Evolutionary conservation across 164 flowering plant genomes (phyloP).

Genomic region (Magnolia officinalis): DNA sequence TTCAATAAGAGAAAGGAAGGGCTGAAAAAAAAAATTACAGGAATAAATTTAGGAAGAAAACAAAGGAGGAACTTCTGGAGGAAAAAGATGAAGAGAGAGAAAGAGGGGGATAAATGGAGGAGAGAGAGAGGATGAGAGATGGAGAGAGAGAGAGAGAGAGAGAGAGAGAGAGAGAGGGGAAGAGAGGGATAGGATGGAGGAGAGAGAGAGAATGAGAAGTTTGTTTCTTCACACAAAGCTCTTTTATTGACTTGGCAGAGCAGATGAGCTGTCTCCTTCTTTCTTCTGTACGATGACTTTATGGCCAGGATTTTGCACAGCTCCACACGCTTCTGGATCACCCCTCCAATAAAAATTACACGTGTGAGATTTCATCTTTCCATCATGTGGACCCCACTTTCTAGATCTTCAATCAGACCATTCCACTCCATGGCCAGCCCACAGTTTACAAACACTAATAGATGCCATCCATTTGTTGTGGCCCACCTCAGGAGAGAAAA

Average conservation of each 20-base stretch:
- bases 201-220: conserved; percentile 1
- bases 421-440: too few relatives aligned
- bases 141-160: background rate
- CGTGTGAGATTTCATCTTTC: too few relatives aligned
- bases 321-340: too few relatives aligned
- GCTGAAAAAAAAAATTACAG: background rate
- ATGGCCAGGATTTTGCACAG: too few relatives aligned
- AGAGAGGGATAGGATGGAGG: background rate
- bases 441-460: too few relatives aligned
- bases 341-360: too few relatives aligned
- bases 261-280: conserved; percentile 7
- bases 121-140: background rate
- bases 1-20: background rate
- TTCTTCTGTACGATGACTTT: background rate
- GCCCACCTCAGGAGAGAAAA: too few relatives aligned
- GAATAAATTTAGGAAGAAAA: background rate
- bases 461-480: too few relatives aligned
- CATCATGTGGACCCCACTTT: too few relatives aligned
- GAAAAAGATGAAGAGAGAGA: background rate
- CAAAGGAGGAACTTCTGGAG: background rate
- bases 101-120: too few relatives aligned
- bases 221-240: conserved; percentile 6
- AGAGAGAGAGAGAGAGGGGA: background rate
- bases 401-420: too few relatives aligned
- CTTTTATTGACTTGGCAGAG: background rate